Conservation (phyloP, 1,284 basidiomycete genomes). For the Irpex lacteus region DNA sequence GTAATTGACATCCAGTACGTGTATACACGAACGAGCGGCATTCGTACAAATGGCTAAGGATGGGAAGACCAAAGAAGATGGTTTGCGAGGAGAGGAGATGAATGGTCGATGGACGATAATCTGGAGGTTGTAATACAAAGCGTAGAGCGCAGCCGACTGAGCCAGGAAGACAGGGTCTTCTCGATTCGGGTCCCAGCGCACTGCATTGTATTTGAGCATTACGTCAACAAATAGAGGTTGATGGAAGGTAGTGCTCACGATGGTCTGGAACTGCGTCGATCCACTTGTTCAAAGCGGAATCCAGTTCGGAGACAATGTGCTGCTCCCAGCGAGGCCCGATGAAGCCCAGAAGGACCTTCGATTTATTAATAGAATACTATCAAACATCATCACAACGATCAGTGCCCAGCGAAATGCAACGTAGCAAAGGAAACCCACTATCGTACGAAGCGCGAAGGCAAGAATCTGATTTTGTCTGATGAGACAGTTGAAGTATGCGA, state of each 20-base stretch:
- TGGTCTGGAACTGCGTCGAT: constrained; percentile 57
- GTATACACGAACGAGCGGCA: constrained; percentile 56
- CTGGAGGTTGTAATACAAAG: constrained; percentile 53
- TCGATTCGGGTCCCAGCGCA: constrained; percentile 57
- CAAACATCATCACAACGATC: not conserved
- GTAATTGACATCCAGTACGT: constrained; percentile 46
- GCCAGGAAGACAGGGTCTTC: constrained; percentile 46
- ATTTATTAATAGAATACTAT: constrained; percentile 60
- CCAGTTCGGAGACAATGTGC: constrained; percentile 54
- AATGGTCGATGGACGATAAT: constrained; percentile 64
- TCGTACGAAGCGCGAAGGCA: constrained; percentile 52
- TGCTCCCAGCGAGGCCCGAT: constrained; percentile 52
- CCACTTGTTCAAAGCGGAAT: constrained; percentile 63
- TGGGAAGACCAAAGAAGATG: constrained; percentile 44
- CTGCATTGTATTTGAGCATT: constrained; percentile 23
- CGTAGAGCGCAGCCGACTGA: constrained; percentile 54
- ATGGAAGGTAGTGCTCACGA: not conserved
- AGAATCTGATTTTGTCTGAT: constrained; percentile 59
- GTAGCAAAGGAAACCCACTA: constrained; percentile 33
- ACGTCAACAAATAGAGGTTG: not conserved
- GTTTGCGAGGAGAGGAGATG: constrained; percentile 49
- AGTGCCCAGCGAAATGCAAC: not conserved
- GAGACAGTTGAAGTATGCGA: constrained; percentile 50
- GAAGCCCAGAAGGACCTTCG: constrained; percentile 41
- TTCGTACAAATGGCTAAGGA: constrained; percentile 66